phyloP scores from a whole-genome alignment of 495 filamentous ascomycete species.

The Aspergillus coremiiformis region DNA sequence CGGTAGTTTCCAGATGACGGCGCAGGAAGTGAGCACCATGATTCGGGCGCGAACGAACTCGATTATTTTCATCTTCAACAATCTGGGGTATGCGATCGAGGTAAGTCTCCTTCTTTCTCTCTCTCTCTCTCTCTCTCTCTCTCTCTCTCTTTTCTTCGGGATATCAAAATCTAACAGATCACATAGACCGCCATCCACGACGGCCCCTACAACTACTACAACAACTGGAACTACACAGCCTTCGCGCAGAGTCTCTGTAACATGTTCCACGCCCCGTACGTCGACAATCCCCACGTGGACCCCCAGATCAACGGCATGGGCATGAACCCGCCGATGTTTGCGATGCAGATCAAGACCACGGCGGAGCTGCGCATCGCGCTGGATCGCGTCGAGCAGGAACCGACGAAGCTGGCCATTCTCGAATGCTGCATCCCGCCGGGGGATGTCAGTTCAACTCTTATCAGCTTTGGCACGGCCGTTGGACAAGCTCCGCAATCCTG shows the following conservation, averaged over 20 bases:
- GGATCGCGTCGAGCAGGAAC: slow-evolving; percentile 1
- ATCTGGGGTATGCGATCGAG: slow-evolving; percentile 62
- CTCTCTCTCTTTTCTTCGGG: no score
- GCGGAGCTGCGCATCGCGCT: slow-evolving; percentile 1
- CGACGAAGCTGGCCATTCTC: slow-evolving; percentile 4
- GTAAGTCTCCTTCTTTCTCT: not conserved
- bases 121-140: no score
- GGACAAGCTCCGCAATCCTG: no score
- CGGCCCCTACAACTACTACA: slow-evolving; percentile 13
- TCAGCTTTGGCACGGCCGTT: not conserved
- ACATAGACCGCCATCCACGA: slow-evolving; percentile 12
- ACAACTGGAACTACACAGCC: slow-evolving; percentile 11
- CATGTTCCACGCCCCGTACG: not conserved
- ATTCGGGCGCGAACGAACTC: slow-evolving; percentile 52
- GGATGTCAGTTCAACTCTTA: slow-evolving; percentile 3
- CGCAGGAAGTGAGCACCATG: slow-evolving; percentile 63
- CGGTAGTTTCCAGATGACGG: slow-evolving; percentile 64
- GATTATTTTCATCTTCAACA: slow-evolving; percentile 63
- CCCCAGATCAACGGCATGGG: not conserved
- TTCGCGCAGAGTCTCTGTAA: slow-evolving; percentile 1
- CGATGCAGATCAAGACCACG: slow-evolving; percentile 1
- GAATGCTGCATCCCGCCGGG: slow-evolving; percentile 13
- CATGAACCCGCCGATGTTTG: slow-evolving; percentile 1
- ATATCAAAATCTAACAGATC: not conserved
- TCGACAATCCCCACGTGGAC: not conserved